Percentiles rank a stretch among this genome's conserved stretches.
These are phyloP conservation scores for Claviceps paspali DNA, from an alignment of 2,329 filamentous ascomycete genomes.

Conservation along the genomic window DNA sequence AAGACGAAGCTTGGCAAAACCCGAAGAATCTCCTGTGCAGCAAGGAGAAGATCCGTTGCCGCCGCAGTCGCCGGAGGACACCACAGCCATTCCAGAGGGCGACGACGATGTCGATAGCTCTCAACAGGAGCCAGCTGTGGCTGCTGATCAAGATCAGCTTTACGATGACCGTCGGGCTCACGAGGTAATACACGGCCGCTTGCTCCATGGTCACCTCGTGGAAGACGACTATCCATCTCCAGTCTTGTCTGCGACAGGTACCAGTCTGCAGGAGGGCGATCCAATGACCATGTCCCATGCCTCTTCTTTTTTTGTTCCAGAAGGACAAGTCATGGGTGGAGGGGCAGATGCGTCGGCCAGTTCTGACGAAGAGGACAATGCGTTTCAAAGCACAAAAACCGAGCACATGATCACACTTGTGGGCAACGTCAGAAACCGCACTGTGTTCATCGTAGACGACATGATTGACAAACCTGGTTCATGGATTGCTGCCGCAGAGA, in stretches of 20 bases:
- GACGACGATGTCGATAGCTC: slow-evolving; percentile 11
- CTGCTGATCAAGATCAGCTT: slow-evolving; percentile 26
- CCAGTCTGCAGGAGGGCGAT: slow-evolving; percentile 54
- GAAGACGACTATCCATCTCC: slow-evolving; percentile 84
- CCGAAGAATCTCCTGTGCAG: slow-evolving; percentile 28
- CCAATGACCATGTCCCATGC: slow-evolving; percentile 68
- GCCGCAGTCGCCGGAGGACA: slow-evolving; percentile 5
- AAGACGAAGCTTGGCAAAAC: slow-evolving; percentile 19
- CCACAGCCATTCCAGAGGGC: slow-evolving; percentile 5
- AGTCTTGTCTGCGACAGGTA: slow-evolving; percentile 51
- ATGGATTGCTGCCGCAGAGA: slow-evolving; percentile 96
- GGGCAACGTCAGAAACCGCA: slow-evolving; percentile 74
- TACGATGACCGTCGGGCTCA: slow-evolving; percentile 70
- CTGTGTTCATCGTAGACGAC: slow-evolving; percentile 91
- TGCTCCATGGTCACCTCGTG: slow-evolving; percentile 90
- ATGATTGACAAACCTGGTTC: slow-evolving; percentile 97
- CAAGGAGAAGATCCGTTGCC: slow-evolving; percentile 7
- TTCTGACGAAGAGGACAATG: slow-evolving; percentile 87
- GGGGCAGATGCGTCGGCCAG: slow-evolving; percentile 69
- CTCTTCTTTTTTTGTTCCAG: slow-evolving; percentile 64
- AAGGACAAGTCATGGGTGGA: slow-evolving; percentile 57
- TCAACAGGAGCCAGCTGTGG: slow-evolving; percentile 12
- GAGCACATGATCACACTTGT: slow-evolving; percentile 98
- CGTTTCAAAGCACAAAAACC: slow-evolving; percentile 61
- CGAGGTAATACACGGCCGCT: slow-evolving; percentile 80